These are phyloP conservation scores for Coemansia asiatica DNA, from an alignment of 192 early-diverging fungal genomes.

Conservation along the genomic window DNA sequence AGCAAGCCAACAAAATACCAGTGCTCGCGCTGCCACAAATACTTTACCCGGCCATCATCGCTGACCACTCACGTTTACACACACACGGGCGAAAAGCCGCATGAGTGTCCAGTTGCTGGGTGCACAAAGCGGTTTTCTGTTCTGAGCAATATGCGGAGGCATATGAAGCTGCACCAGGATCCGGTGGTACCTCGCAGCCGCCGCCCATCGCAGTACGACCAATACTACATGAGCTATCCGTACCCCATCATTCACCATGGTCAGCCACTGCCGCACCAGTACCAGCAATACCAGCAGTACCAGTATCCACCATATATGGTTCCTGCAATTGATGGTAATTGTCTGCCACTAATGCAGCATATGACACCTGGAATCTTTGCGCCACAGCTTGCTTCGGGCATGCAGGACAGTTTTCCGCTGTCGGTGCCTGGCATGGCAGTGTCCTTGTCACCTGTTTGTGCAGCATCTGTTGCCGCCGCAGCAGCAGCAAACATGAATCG, in stretches of 20 bases:
- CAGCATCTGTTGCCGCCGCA: background rate
- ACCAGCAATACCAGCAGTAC: too few relatives aligned
- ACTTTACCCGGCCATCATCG: conserved; percentile 55
- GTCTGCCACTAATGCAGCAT: too few relatives aligned
- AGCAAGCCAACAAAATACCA: conserved; percentile 79
- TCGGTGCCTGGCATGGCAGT: background rate
- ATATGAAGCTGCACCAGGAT: conserved; percentile 59
- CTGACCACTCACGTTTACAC: conserved; percentile 55
- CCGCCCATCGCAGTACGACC: background rate
- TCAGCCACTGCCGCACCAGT: too few relatives aligned
- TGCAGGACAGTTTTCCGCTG: background rate
- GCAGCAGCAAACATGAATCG: background rate
- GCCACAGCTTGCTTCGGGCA: background rate
- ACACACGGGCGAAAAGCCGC: conserved; percentile 57
- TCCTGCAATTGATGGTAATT: background rate
- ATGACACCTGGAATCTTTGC: background rate
- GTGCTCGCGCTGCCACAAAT: conserved; percentile 52
- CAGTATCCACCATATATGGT: background rate
- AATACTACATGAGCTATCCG: background rate
- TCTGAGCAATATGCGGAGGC: conserved; percentile 67
- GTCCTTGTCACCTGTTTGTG: background rate
- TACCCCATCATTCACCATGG: background rate
- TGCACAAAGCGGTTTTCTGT: conserved; percentile 70
- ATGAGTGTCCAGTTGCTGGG: conserved; percentile 59
- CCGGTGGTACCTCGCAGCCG: background rate